Base-by-base conservation (phyloP, 768 basidiomycete species). In the Amanita exitialis region DNA sequence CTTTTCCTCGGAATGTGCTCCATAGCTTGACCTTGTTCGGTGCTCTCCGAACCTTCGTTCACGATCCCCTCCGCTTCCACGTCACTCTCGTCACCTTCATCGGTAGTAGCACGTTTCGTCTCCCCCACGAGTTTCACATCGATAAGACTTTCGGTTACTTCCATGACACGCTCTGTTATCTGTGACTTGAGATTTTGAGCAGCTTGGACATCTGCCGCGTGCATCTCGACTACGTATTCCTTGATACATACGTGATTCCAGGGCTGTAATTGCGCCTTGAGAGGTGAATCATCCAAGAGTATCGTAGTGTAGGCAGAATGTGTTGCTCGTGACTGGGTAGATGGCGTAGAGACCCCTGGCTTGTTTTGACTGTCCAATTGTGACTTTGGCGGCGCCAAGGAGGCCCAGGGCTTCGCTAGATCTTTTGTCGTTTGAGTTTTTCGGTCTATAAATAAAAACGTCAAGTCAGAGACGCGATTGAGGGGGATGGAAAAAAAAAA, bases 181-280 rank as follows among this genome's bases (percentile, higher is more conserved):
- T 13, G 8, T 27, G 15, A 16, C 18, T 28, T 36, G 13, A 48
- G 15, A 6, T 15, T 7, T n/a, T 37, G 47, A 27, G 42, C 49
- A 10, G 53, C 53, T 23, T 41, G 52, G 9, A 68, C 37, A 53
- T 69, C 68, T 5, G 44, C 44, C n/a, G 42, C 53, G 9, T 82
- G 74, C 59, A 66, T 67, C 7, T 65, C 56, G 1, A 63, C 67
- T 12, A 72, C 68, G 60, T 90, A 91, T 59, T 90, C 88, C 8
- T 67, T 72, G 56, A 91, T 75, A 59, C 83, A 87, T 18, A 91
- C 66, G 59, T 92, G 90, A 60, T 88, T 92, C 68, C 77, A 86
- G 0, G 89, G 90, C 59, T 92, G 90, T 13, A 84, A 69, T 25
- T 68, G 73, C 0, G 75, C 78, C 55, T 78, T 80, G 23, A 67